Percentiles rank a stretch among this genome's conserved stretches.
phyloP scores from a whole-genome alignment of 1,139 yeast genomes.

The Kodamaea suecica region DNA sequence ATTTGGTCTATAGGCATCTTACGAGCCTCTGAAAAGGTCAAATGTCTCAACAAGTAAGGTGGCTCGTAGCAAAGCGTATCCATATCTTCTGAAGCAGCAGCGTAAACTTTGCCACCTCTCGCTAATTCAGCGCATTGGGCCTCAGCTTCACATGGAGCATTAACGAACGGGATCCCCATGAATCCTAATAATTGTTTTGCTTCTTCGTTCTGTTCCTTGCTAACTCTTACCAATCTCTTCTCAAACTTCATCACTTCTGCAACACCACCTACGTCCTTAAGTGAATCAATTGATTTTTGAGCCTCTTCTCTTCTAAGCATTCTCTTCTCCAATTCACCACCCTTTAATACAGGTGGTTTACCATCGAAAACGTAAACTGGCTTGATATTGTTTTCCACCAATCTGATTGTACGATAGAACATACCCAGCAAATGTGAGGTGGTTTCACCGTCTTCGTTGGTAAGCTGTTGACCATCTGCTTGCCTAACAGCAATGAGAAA shows the following conservation, averaged over 20 bases:
- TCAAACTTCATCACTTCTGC: slow-evolving; percentile 77
- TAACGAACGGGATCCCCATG: slow-evolving; percentile 94
- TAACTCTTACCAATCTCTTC: slow-evolving; percentile 83
- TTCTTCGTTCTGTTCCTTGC: slow-evolving; percentile 89
- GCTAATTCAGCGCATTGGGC: slow-evolving; percentile 97
- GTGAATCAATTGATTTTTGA: slow-evolving; percentile 62
- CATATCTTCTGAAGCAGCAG: slow-evolving; percentile 99
- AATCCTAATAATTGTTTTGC: slow-evolving; percentile 73
- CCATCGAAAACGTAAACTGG: slow-evolving; percentile 98
- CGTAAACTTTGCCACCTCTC: slow-evolving; percentile 82
- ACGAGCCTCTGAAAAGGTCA: slow-evolving; percentile 91
- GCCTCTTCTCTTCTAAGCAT: slow-evolving; percentile 81
- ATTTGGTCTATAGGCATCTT: slow-evolving; percentile 91
- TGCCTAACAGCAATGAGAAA: slow-evolving; percentile 94
- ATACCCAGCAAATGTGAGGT: slow-evolving; percentile 95
- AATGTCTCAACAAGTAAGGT: slow-evolving; percentile 76
- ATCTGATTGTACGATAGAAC: slow-evolving; percentile 85
- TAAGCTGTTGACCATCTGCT: slow-evolving; percentile 91
- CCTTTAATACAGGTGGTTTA: slow-evolving; percentile 86
- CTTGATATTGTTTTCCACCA: slow-evolving; percentile 88
- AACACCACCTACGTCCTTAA: slow-evolving; percentile 75
- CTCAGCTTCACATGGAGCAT: slow-evolving; percentile 98
- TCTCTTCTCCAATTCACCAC: slow-evolving; percentile 90
- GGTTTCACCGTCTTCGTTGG: slow-evolving; percentile 86
- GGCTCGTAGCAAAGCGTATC: slow-evolving; percentile 93